Evolutionary conservation across 805 yeast species (phyloP), one percentile per base, ranked within the genome.

Genomic region (Debaryomyces hansenii): DNA sequence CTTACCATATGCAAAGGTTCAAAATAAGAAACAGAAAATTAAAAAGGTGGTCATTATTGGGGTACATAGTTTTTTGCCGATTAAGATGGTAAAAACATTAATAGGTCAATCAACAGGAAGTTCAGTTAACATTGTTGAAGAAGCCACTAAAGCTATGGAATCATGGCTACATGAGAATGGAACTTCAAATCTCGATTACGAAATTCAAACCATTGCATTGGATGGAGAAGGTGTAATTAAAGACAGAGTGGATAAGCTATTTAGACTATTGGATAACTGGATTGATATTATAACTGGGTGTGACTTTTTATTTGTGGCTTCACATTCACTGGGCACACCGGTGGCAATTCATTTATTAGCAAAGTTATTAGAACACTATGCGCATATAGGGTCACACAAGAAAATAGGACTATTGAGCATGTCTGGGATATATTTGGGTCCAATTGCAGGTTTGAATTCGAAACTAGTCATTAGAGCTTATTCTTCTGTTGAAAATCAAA

Each of bases 21-120:
- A 38, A 7, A 50, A 47, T 20, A 56, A 53, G 31, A 35, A 46
- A n/a, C 36, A 42, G 41, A 34, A 20, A 16, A 45, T 37, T 15
- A 56, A 58, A 24, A 60, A 56, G 20, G 60, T 64, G 8, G 66
- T 70, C 4, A 55, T 72, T 5, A 58, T 72, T 20, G 67, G 70
- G 2, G 59, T 69, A 11, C 78, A 72, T 56, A 64, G 71, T 18
- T 72, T 69, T 44, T 52, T 71, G 24, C 78, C 78, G 6, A 63
- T 62, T 14, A 71, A 72, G 47, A 56, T 72, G 46, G 74, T 70
- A 5, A 58, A 60, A 34, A 60, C 69, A 3, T 46, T 65, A 21
- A 62, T 72, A 11, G 73, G 72, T 1, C 71, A 65, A 41, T 52
- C 63, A 28, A 70, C 73, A 1, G 75, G 77, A 1, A 69, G 52